A percentile compares a stretch with the other conserved stretches of the same genome.
phyloP scores from a whole-genome alignment of 805 yeast species.

The Saccharomycopsis fermentans region DNA sequence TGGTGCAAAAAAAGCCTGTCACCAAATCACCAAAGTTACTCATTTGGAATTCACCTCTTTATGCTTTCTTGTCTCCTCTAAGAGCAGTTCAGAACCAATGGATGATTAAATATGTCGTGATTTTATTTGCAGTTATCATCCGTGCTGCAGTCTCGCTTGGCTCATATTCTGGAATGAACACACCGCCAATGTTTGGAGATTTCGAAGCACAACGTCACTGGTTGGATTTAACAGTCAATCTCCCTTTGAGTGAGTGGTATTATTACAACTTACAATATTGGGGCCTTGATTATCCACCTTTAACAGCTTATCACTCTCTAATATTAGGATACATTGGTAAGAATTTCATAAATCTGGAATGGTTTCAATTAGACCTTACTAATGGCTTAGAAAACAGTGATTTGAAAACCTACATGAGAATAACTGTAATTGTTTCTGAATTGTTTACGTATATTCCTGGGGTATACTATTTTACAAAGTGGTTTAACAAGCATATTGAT shows the following conservation, averaged over 20 bases:
- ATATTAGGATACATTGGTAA: slow-evolving; percentile 63
- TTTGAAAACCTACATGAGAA: slow-evolving; percentile 77
- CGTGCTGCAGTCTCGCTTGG: slow-evolving; percentile 86
- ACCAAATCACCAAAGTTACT: slow-evolving; percentile 8
- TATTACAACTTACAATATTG: slow-evolving; percentile 83
- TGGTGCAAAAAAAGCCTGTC: not conserved
- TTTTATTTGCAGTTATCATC: slow-evolving; percentile 62
- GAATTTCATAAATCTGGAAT: slow-evolving; percentile 41
- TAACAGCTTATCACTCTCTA: slow-evolving; percentile 91
- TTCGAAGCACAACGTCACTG: slow-evolving; percentile 98
- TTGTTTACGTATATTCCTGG: slow-evolving; percentile 69
- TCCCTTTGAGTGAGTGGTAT: slow-evolving; percentile 78
- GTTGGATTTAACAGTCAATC: slow-evolving; percentile 79
- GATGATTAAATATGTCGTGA: slow-evolving; percentile 73
- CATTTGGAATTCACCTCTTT: slow-evolving; percentile 45
- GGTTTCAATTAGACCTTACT: slow-evolving; percentile 70
- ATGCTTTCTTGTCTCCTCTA: slow-evolving; percentile 70
- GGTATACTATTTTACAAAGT: slow-evolving; percentile 56
- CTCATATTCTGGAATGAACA: slow-evolving; percentile 62
- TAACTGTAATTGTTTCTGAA: slow-evolving; percentile 70
- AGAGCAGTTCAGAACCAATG: slow-evolving; percentile 80
- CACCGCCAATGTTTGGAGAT: slow-evolving; percentile 84
- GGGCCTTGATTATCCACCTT: slow-evolving; percentile 96
- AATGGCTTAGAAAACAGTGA: slow-evolving; percentile 63
- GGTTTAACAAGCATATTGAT: slow-evolving; percentile 51